phyloP scores from a whole-genome alignment of 768 basidiomycete genomes.

The Fomitopsis pulvina region DNA sequence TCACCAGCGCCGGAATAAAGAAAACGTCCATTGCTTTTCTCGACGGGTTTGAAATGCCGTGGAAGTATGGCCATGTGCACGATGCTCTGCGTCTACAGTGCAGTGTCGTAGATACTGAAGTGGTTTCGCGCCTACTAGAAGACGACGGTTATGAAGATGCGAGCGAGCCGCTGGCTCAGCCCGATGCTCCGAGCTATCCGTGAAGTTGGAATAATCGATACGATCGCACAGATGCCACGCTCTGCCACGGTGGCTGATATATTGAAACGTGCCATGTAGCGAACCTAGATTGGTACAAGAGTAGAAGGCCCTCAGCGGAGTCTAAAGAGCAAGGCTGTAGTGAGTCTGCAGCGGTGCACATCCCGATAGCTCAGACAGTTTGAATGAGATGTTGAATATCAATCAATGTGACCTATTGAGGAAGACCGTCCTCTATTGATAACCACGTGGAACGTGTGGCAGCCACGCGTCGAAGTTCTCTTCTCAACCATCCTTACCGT shows the following conservation, averaged over 20 bases:
- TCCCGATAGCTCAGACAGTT: not conserved
- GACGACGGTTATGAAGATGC: not conserved
- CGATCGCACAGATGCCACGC: not conserved
- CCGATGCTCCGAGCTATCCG: no score
- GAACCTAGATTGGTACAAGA: not conserved
- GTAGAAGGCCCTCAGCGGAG: not conserved
- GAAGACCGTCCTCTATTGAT: not conserved
- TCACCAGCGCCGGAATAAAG: not conserved
- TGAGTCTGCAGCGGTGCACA: not conserved
- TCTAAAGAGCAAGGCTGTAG: not conserved
- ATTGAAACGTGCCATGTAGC: not conserved
- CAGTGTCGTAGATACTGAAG: no score
- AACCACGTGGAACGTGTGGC: slow-evolving; percentile 7
- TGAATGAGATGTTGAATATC: not conserved
- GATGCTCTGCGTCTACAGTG: not conserved
- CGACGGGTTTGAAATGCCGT: not conserved
- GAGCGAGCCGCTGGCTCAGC: no score
- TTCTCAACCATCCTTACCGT: slow-evolving; percentile 6
- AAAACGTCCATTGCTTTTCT: not conserved
- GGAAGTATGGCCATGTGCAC: not conserved
- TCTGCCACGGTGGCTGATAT: not conserved
- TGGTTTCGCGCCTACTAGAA: not conserved
- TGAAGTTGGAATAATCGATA: slow-evolving; percentile 1
- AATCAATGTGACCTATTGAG: slow-evolving; percentile 4
- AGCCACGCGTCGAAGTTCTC: slow-evolving; percentile 12